Conservation (phyloP, 1,139 yeast genomes). For the Blastobotrys indianensis region DNA sequence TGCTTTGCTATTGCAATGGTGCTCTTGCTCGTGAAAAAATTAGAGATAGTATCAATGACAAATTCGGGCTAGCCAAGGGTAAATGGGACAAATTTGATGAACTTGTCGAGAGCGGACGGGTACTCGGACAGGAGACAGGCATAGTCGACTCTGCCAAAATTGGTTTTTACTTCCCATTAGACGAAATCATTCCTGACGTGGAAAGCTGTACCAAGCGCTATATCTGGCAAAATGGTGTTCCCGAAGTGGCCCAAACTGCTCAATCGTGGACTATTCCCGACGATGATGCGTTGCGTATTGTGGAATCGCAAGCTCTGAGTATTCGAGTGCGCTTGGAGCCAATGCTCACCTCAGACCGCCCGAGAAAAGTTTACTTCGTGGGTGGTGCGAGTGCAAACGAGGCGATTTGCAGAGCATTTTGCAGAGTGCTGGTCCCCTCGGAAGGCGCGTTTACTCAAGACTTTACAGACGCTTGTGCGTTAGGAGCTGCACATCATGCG, state of each 20-base stretch:
- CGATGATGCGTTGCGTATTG: conserved; percentile 69
- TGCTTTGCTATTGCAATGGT: conserved; percentile 93
- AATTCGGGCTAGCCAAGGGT: conserved; percentile 31
- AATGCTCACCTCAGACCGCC: conserved; percentile 49
- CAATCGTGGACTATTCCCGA: conserved; percentile 41
- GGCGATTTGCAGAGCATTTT: conserved; percentile 62
- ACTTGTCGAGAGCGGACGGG: conserved; percentile 21
- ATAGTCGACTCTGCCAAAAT: conserved; percentile 38
- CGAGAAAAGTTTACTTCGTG: conserved; percentile 69
- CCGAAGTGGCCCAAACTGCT: neutral
- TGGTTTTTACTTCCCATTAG: conserved; percentile 81
- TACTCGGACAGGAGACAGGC: neutral
- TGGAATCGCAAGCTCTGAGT: conserved; percentile 82
- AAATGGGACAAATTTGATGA: conserved; percentile 65
- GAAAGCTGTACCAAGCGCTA: conserved; percentile 27
- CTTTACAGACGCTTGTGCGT: conserved; percentile 85
- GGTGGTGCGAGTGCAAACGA: conserved; percentile 81
- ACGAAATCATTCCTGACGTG: conserved; percentile 85
- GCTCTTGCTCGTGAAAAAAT: conserved; percentile 78
- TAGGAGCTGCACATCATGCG: conserved; percentile 91
- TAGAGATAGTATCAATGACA: conserved; percentile 55
- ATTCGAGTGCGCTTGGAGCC: conserved; percentile 78
- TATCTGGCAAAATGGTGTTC: conserved; percentile 14
- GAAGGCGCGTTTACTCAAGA: conserved; percentile 68
- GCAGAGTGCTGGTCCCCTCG: conserved; percentile 58